Evolutionary conservation across 1,284 basidiomycete genomes (phyloP).

Genomic region (Ustilago cynodontis): DNA sequence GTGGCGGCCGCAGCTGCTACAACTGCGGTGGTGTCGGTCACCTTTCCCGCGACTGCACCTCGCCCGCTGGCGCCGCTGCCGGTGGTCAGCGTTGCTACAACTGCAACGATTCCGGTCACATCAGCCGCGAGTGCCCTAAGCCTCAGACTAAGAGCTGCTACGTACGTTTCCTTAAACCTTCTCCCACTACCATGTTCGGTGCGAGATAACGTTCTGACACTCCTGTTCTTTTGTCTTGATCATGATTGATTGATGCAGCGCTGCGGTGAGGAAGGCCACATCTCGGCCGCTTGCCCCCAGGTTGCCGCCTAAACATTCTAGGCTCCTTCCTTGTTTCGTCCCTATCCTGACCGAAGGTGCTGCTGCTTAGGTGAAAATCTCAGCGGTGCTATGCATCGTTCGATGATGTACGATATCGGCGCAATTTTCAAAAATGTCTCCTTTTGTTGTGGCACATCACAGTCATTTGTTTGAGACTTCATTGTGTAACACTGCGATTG

Average conservation of each 20-base stretch:
- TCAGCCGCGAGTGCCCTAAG: slow-evolving; percentile 64
- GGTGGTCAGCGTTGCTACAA: slow-evolving; percentile 64
- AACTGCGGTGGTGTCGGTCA: slow-evolving; percentile 67
- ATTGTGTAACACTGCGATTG: no score
- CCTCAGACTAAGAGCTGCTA: slow-evolving; percentile 66
- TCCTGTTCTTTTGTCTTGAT: background rate
- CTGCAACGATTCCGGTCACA: slow-evolving; percentile 65
- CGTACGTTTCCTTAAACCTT: slow-evolving; percentile 19
- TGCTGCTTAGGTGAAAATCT: background rate
- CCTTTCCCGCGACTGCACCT: slow-evolving; percentile 65
- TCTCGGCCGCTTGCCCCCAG: slow-evolving; percentile 50
- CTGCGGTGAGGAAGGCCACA: slow-evolving; percentile 54
- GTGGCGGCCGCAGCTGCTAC: slow-evolving; percentile 62
- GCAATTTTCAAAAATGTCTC: slow-evolving; percentile 11
- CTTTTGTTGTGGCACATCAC: slow-evolving; percentile 12
- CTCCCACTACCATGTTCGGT: background rate
- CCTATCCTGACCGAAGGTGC: background rate
- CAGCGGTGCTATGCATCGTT: background rate
- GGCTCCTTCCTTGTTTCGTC: background rate
- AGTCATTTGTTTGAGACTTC: background rate
- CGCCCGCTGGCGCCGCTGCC: slow-evolving; percentile 47
- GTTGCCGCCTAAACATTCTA: slow-evolving; percentile 28
- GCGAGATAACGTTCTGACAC: background rate
- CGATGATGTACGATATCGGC: background rate
- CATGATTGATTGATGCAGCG: slow-evolving; percentile 13